phyloP scores from a whole-genome alignment of 495 filamentous ascomycete species.

The Xylaria telfairii region DNA sequence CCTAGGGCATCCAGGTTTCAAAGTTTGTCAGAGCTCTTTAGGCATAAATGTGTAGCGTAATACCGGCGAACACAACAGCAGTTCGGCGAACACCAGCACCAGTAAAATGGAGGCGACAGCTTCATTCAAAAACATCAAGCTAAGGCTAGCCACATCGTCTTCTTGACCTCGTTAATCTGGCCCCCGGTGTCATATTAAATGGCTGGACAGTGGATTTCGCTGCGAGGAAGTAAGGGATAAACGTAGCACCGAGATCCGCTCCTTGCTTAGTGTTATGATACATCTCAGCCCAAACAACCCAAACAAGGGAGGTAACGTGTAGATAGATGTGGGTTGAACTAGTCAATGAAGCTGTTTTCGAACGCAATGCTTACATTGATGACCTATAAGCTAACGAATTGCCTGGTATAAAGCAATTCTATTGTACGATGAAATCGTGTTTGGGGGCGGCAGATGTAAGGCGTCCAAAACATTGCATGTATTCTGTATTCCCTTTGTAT shows the following conservation, averaged over 20 bases:
- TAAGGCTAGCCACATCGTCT: neutral
- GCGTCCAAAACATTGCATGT: neutral
- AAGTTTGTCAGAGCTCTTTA: neutral
- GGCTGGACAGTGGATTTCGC: neutral
- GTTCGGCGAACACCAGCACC: neutral
- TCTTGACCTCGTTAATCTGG: neutral
- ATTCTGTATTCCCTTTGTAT: neutral
- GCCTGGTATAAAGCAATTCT: neutral
- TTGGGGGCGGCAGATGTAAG: neutral
- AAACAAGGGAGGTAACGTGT: constrained; percentile 1
- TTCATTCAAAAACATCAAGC: neutral
- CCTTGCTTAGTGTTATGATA: neutral
- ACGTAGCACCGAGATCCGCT: neutral
- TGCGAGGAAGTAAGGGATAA: neutral
- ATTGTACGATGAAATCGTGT: neutral
- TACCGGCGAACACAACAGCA: neutral
- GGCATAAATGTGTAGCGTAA: neutral
- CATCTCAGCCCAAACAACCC: neutral
- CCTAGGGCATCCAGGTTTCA: neutral
- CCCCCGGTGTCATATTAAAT: neutral
- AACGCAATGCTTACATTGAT: neutral
- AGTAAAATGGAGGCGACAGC: neutral
- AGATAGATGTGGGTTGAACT: neutral
- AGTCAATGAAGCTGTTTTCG: neutral
- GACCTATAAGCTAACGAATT: neutral